Evolutionary conservation across 2,329 filamentous ascomycete genomes (phyloP).

Genomic region (Fusarium pininemorale): DNA sequence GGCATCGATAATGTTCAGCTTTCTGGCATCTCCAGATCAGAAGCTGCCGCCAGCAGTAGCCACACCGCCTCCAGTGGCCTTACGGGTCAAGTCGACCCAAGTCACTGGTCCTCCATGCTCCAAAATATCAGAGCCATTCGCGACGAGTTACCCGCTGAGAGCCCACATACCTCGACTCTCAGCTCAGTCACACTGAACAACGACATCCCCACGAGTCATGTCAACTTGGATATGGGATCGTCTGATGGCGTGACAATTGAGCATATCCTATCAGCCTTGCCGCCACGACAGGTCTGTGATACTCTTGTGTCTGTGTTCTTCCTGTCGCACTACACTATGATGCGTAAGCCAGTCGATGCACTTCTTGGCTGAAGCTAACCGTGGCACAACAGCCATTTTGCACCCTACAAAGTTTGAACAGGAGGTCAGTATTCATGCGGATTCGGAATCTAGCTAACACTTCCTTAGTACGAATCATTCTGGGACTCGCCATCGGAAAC

Average conservation of each 20-base stretch:
- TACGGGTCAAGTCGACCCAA: constrained; percentile 42
- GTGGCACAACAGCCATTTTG: constrained; percentile 26
- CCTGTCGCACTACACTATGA: constrained; percentile 34
- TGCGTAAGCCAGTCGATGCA: constrained; percentile 26
- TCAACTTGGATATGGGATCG: not conserved
- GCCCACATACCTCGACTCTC: accelerated
- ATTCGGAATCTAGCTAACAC: not conserved
- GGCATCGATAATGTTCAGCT: accelerated
- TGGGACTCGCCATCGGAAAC: constrained; percentile 46
- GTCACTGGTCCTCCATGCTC: constrained; percentile 49
- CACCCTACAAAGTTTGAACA: constrained; percentile 43
- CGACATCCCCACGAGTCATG: accelerated
- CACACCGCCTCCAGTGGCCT: accelerated
- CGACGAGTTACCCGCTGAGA: constrained; percentile 38
- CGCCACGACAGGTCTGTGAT: constrained; percentile 42
- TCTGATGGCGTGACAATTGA: not conserved
- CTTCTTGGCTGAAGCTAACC: accelerated
- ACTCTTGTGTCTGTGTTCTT: constrained; percentile 47
- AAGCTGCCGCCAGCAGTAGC: accelerated
- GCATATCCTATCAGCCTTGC: constrained; percentile 33
- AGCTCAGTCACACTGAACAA: not conserved
- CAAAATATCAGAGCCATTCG: constrained; percentile 48
- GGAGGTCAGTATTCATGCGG: constrained; percentile 20
- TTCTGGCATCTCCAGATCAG: too few relatives aligned
- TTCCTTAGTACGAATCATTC: constrained; percentile 52